phyloP scores from a whole-genome alignment of 345 rosid genomes.

The Rhodamnia rubescens region DNA sequence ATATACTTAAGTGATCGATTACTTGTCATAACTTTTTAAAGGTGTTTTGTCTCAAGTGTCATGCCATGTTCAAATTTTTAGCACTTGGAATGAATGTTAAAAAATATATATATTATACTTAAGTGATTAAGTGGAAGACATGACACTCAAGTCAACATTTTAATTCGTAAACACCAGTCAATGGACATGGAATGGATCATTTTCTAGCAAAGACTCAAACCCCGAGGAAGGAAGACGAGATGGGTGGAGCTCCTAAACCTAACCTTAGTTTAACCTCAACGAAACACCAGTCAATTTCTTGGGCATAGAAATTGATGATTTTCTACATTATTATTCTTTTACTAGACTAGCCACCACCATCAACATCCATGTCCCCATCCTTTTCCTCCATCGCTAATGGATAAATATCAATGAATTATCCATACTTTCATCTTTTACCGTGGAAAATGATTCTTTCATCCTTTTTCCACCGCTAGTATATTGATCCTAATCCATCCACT shows the following conservation, averaged over 20 bases:
- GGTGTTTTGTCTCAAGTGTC: too few species aligned
- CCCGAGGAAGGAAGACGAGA: background rate
- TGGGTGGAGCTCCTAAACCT: background rate
- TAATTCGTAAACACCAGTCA: accelerated
- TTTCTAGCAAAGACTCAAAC: too few species aligned
- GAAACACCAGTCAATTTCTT: too few species aligned
- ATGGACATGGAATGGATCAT: too few species aligned
- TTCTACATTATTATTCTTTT: background rate
- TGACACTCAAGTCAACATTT: too few species aligned
- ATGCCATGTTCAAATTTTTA: too few species aligned
- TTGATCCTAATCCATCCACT: background rate
- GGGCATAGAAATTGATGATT: background rate
- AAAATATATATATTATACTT: too few species aligned
- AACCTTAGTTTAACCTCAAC: background rate
- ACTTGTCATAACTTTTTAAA: too few species aligned
- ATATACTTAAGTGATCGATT: too few species aligned
- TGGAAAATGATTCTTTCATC: too few species aligned
- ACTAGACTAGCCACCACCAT: background rate
- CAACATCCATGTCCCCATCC: background rate
- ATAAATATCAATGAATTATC: background rate
- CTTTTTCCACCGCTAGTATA: background rate
- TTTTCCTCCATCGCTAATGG: background rate
- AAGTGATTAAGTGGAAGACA: too few species aligned
- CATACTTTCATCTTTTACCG: background rate
- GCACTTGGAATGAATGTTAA: too few species aligned